Base-by-base conservation (phyloP, 805 yeast genomes). In the Teunomyces cretensis region DNA sequence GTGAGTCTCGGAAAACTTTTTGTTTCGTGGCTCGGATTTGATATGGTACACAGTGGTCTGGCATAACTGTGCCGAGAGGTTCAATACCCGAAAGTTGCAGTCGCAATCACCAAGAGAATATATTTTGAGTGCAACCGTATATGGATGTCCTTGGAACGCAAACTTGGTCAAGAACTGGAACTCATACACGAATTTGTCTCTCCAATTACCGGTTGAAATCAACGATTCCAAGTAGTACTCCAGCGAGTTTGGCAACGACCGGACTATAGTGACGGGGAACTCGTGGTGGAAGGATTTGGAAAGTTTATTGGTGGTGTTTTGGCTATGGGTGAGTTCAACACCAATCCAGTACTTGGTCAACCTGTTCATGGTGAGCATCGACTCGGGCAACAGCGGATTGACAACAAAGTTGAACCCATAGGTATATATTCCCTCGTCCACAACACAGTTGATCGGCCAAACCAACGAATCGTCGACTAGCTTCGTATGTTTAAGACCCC, bases 201-300 rank as follows among this genome's bases (percentile, higher is more conserved):
- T 38, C 60, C 60, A 56, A 33, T 49, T 51, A 7, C 60, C 60
- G 1, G 52, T 42, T n/a, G 51, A 52, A 31, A 49, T 40, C 9
- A 55, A 27, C 2, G 56, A 45, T 28, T 19, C 40, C 8, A 36
- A 19, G 6, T 15, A 11, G 17, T 15, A 15, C n/a, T 35, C 35
- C 19, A 30, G 26, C 14, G 13, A 16, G 14, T 28, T 35, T 6
- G 24, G 9, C 17, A 22, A n/a, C 9, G 43, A 38, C 24, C 42
- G 42, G 5, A 36, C 19, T 9, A 33, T 15, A 11, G 13, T 17
- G 13, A 33, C n/a, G 22, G 36, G 36, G 8, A 15, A 13, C n/a
- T 33, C 36, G n/a, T 22, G 22, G 17, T 33, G 36, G 24, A 11
- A n/a, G n/a, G n/a, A n/a, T n/a, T n/a, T n/a, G n/a, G n/a, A n/a